Conservation (phyloP, 2,329 filamentous ascomycete species). For the Curvularia hawaiiensis region DNA sequence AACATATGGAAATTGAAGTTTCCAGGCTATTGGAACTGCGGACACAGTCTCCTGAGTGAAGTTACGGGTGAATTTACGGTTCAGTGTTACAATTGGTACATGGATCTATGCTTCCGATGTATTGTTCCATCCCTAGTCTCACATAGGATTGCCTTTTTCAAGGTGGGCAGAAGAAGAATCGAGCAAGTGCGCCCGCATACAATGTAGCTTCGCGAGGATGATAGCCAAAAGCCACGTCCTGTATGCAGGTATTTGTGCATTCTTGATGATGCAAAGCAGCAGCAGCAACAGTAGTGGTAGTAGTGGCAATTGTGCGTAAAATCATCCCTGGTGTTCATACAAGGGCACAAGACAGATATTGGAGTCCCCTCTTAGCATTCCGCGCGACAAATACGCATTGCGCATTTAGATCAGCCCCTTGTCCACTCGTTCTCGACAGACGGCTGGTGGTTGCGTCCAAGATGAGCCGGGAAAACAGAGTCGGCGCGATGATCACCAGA, state of each 20-base stretch:
- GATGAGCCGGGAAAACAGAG: slow-evolving; percentile 23
- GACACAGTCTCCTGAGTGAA: too few relatives aligned
- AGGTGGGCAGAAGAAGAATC: too few relatives aligned
- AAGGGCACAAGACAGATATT: too few relatives aligned
- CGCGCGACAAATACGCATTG: not conserved
- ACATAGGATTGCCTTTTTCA: too few relatives aligned
- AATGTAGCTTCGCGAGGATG: not conserved
- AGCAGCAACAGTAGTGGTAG: not conserved
- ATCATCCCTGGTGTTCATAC: not conserved
- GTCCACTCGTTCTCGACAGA: slow-evolving; percentile 38
- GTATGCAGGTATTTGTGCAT: not conserved
- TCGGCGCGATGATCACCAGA: slow-evolving; percentile 24
- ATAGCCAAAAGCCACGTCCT: not conserved
- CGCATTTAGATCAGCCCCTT: slow-evolving; percentile 8
- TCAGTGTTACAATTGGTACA: too few relatives aligned
- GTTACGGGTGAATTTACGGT: too few relatives aligned
- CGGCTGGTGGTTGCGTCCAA: slow-evolving; percentile 24
- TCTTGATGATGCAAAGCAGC: not conserved
- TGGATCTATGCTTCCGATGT: too few relatives aligned
- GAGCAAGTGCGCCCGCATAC: not conserved
- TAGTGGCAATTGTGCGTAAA: not conserved
- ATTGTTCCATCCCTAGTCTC: too few relatives aligned
- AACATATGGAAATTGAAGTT: too few relatives aligned
- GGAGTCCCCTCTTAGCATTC: too few relatives aligned
- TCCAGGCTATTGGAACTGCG: too few relatives aligned